Evolutionary conservation across 129 eudicot genomes (phyloP).

Genomic region (Chrysanthemum lavandulifolium): DNA sequence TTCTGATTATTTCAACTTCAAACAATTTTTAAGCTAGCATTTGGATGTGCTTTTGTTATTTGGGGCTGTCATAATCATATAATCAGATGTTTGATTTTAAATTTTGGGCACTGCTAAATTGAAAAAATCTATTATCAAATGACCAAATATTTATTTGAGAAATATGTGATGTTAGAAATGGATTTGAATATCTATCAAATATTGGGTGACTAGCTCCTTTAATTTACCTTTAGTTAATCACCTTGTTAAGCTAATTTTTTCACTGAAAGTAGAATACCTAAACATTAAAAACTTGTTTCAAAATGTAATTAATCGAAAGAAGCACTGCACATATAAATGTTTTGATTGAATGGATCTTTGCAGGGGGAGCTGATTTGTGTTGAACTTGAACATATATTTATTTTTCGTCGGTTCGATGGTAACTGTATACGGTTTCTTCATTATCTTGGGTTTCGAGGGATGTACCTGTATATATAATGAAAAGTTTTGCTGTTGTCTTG

Average conservation of each 20-base stretch:
- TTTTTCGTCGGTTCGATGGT: conserved; percentile 21
- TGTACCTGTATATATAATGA: conserved; percentile 50
- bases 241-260: not conserved
- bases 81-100: not conserved
- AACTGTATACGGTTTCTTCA: conserved; percentile 12
- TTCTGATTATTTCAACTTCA: not conserved
- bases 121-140: too few relatives aligned
- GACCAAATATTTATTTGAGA: too few relatives aligned
- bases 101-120: not conserved
- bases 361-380: conserved; percentile 52
- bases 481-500: conserved; percentile 12
- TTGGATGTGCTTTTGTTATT: not conserved
- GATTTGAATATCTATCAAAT: too few relatives aligned
- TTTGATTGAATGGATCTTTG: conserved; percentile 30
- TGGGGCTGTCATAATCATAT: not conserved
- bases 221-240: too few relatives aligned
- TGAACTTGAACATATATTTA: conserved; percentile 24
- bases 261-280: not conserved
- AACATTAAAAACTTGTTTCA: not conserved
- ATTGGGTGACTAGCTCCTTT: too few relatives aligned
- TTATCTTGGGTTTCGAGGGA: conserved; percentile 27
- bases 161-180: too few relatives aligned
- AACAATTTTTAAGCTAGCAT: too few relatives aligned
- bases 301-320: not conserved
- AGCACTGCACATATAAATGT: not conserved